These are phyloP conservation scores for Galerina marginata DNA, from an alignment of 768 basidiomycete genomes.

Conservation along the genomic window DNA sequence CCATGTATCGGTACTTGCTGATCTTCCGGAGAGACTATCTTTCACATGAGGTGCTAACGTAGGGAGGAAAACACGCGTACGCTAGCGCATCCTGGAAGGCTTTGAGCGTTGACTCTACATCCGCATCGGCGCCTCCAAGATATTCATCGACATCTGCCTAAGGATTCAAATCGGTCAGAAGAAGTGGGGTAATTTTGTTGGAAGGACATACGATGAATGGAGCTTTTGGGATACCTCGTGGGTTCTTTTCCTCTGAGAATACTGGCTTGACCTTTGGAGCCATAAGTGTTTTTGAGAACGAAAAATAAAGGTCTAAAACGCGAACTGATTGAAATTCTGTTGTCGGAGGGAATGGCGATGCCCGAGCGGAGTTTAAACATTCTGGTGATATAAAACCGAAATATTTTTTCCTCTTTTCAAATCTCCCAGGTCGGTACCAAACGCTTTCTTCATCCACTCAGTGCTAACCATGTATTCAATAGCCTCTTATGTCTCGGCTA, in stretches of 20 bases:
- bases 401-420: slow-evolving; percentile 26
- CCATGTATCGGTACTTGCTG: slow-evolving; percentile 99
- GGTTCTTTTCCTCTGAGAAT: slow-evolving; percentile 65
- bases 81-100: slow-evolving; percentile 92
- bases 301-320: not conserved
- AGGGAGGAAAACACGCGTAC: slow-evolving; percentile 55
- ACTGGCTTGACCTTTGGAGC: slow-evolving; percentile 32
- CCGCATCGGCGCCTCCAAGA: slow-evolving; percentile 77
- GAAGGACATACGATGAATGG: slow-evolving; percentile 80
- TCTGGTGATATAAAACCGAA: slow-evolving; percentile 9
- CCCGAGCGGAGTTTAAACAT: slow-evolving; percentile 29
- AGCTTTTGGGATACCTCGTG: slow-evolving; percentile 93
- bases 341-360: slow-evolving; percentile 21
- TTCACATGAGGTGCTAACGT: slow-evolving; percentile 21
- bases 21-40: slow-evolving; percentile 41
- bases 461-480: slow-evolving; percentile 1
- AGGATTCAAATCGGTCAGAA: not conserved
- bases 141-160: slow-evolving; percentile 90
- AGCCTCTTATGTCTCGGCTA: slow-evolving; percentile 75
- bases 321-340: not conserved
- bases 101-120: slow-evolving; percentile 78
- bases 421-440: slow-evolving; percentile 28
- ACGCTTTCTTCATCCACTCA: slow-evolving; percentile 3
- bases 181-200: not conserved
- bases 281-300: slow-evolving; percentile 19